phyloP scores from a whole-genome alignment of 1,139 yeast genomes.

The Saccharomyces hybrid region DNA sequence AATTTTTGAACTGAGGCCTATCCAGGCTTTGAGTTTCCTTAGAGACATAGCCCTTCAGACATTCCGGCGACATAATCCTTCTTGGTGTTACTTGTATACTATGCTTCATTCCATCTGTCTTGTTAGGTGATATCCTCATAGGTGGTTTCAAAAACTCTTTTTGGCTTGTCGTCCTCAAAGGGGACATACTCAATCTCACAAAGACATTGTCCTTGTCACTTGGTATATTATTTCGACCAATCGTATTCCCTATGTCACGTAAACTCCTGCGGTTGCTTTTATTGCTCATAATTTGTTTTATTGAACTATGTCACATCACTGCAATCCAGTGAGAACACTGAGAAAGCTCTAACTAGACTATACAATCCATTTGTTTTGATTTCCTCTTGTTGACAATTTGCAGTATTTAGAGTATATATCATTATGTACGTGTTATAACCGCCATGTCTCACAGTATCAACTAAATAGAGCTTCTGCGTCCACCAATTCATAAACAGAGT shows the following conservation, averaged over 20 bases:
- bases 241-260: conserved; percentile 10
- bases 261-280: background rate
- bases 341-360: background rate
- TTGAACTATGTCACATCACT: background rate
- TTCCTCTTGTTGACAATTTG: background rate
- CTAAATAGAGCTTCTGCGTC: conserved; percentile 26
- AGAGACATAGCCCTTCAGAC: conserved; percentile 10
- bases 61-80: conserved; percentile 15
- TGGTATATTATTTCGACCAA: conserved; percentile 4
- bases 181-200: conserved; percentile 23
- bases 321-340: background rate
- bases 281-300: background rate
- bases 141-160: conserved; percentile 22
- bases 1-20: conserved; percentile 6
- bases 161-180: conserved; percentile 11
- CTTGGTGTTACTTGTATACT: conserved; percentile 20
- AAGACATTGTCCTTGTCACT: conserved; percentile 14
- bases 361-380: background rate
- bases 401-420: background rate
- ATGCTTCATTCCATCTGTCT: conserved; percentile 6
- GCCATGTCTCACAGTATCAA: conserved; percentile 3
- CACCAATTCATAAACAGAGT: conserved; percentile 26
- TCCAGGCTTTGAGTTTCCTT: conserved; percentile 18
- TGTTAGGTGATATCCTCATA: conserved; percentile 19
- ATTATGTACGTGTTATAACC: background rate